A percentile compares a stretch with the other conserved stretches of the same genome.
Evolutionary conservation across 441 rosid genomes (phyloP).

Genomic region (Theobroma grandiflorum): DNA sequence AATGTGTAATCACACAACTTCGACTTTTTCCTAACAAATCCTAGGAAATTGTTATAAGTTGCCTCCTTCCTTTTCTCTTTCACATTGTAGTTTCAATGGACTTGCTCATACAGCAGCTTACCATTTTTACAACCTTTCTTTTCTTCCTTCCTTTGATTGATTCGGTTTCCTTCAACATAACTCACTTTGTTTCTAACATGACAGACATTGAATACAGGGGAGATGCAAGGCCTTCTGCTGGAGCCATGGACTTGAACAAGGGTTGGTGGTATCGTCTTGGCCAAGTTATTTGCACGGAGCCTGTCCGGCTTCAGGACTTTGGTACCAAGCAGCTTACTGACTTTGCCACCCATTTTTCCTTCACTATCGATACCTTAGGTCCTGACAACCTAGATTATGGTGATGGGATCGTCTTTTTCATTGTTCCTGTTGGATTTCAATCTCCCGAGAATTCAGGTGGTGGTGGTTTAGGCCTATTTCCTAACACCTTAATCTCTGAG

Average conservation of each 20-base stretch:
- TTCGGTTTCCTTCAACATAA: constrained; percentile 2
- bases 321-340: constrained; percentile 38
- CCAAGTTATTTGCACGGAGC: constrained; percentile 43
- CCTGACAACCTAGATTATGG: constrained; percentile 6
- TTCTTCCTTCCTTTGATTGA: background rate
- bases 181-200: background rate
- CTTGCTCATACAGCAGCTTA: background rate
- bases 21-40: background rate
- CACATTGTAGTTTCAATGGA: background rate
- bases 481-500: constrained; percentile 27
- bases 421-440: constrained; percentile 41
- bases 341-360: constrained; percentile 51
- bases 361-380: constrained; percentile 38
- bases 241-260: constrained; percentile 29
- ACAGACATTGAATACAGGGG: constrained; percentile 24
- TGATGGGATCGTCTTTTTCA: constrained; percentile 54
- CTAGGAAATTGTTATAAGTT: background rate
- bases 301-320: constrained; percentile 51
- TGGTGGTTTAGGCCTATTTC: constrained; percentile 49
- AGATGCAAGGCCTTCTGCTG: constrained; percentile 37
- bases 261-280: constrained; percentile 46
- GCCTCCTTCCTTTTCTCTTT: too few species aligned
- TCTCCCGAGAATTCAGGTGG: constrained; percentile 54
- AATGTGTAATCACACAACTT: too few species aligned
- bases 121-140: background rate